Base-by-base conservation (phyloP, 257 asterid genomes). In the Salvia hispanica region DNA sequence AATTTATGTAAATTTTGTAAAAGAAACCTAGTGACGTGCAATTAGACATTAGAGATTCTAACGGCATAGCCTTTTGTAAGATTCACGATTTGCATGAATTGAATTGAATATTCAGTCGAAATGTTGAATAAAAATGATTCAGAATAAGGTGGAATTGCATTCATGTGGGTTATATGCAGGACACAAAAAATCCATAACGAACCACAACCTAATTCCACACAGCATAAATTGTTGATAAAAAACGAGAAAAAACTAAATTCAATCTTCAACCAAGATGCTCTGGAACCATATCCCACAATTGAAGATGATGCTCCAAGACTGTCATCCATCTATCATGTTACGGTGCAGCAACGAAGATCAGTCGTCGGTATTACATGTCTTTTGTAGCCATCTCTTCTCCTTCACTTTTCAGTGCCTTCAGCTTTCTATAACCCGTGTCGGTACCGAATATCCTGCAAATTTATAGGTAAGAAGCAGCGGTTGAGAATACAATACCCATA, bases 381-480 rank as follows among this genome's bases (percentile, higher is more conserved):
- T 86, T 90, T 58, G 52, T 65, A 52, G 47, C 73, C 6, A 67
- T 66, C 67, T 76, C 86, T 21, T 77, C 74, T 76, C 77, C 84
- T 8, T 68, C 74, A 3, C 83, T 63, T 84, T 88, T 82, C 73
- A 88, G 81, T 12, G 77, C 91, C 78, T 83, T 86, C 85, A 91
- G 75, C 77, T 84, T 91, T 80, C 95, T 79, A 74, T 85, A 91
- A 67, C 97, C 96, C 69, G 80, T 74, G 71, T 91, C 97, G 0
- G 97, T 88, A 66, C 95, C 96, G 61, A 88, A 91, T 77, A 91
- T 78, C 97, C 97, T 91, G 72, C 58, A 62, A 64, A 58, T 4
- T 21, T 7, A 15, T 15, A 54, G 45, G 67, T 69, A 36, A 64
- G 40, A 65, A 43, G 43, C 58, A 52, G 52, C 21, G 47, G 39